Evolutionary conservation across 768 basidiomycete species (phyloP).

Genomic region (Suillus brevipes): DNA sequence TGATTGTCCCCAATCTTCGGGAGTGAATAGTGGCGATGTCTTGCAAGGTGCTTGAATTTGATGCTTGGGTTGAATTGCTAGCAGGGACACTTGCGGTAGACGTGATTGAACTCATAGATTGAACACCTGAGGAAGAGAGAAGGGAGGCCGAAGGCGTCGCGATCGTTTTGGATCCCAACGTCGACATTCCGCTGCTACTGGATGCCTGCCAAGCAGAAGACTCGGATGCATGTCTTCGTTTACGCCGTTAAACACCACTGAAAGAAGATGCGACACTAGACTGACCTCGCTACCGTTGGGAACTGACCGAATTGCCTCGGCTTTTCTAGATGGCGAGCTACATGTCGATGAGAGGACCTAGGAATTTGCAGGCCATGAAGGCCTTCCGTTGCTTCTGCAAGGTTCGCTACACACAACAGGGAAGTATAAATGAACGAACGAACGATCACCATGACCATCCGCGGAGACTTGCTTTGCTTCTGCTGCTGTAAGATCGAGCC

Average conservation of each 20-base stretch:
- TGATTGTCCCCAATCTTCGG: slow-evolving; percentile 43
- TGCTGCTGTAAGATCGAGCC: neutral
- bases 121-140: neutral
- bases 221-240: neutral
- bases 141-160: neutral
- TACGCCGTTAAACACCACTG: neutral
- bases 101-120: neutral
- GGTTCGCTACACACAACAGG: neutral
- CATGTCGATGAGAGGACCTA: neutral
- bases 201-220: neutral
- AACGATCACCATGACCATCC: neutral
- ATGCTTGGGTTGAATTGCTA: slow-evolving; percentile 3
- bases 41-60: slow-evolving; percentile 20
- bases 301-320: neutral
- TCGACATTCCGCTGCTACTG: neutral
- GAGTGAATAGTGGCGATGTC: slow-evolving; percentile 37
- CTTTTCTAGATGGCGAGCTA: neutral
- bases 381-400: neutral
- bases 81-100: neutral
- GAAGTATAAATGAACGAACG: neutral
- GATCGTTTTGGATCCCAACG: neutral
- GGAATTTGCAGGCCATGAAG: neutral
- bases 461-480: neutral
- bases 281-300: neutral
- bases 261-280: too few relatives aligned